Evolutionary conservation across 2,329 filamentous ascomycete genomes (phyloP).

Genomic region (Talaromyces sp.): DNA sequence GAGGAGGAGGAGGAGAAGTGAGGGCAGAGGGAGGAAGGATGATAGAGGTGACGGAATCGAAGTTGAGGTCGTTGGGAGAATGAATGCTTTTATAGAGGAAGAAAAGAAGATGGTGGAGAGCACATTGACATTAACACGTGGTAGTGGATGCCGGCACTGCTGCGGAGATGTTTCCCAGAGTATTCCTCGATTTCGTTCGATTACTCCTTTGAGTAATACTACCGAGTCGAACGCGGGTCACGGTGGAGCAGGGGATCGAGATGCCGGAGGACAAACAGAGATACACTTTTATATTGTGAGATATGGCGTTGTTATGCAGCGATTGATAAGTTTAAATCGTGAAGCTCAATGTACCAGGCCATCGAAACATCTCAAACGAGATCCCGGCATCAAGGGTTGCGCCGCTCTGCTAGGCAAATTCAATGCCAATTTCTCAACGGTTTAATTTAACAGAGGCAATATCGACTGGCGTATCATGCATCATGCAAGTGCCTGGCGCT

Average conservation of each 20-base stretch:
- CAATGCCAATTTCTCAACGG: no score
- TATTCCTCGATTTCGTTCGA: background rate
- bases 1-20: no score
- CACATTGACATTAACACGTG: background rate
- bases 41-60: background rate
- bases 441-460: background rate
- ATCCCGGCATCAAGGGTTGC: background rate
- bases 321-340: background rate
- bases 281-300: background rate
- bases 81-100: background rate
- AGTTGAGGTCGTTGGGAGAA: background rate
- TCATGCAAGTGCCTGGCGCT: conserved; percentile 2
- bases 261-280: background rate
- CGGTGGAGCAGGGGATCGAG: background rate
- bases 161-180: conserved; percentile 7
- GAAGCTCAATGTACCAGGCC: background rate
- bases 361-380: no score
- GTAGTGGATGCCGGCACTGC: background rate
- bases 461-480: background rate
- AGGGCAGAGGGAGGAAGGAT: background rate
- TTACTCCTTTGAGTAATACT: background rate
- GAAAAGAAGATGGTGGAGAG: background rate
- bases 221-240: background rate
- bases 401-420: background rate
- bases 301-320: background rate